Conservation (phyloP, 495 filamentous ascomycete genomes). For the Haplographium delicatum region DNA sequence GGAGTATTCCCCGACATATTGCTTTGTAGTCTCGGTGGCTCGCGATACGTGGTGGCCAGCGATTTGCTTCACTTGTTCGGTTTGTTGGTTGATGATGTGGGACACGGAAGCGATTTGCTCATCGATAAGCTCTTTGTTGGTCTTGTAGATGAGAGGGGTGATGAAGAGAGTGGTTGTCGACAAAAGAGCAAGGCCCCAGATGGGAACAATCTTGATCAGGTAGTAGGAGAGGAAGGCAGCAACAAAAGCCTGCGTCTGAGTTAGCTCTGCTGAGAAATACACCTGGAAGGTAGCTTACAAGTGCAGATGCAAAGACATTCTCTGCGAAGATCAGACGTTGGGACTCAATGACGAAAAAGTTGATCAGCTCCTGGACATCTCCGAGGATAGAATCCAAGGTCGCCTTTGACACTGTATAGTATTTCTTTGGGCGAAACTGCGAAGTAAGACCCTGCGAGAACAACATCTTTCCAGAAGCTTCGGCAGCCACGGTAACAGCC, state of each 20-base stretch:
- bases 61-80: conserved; percentile 70
- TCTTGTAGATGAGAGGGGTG: conserved; percentile 82
- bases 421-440: conserved; percentile 82
- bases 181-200: conserved; percentile 87
- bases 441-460: conserved; percentile 75
- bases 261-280: conserved; percentile 18
- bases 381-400: conserved; percentile 74
- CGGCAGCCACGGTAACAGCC: conserved; percentile 65
- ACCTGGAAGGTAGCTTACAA: conserved; percentile 53
- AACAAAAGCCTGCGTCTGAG: conserved; percentile 57
- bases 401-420: conserved; percentile 86
- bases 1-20: conserved; percentile 78
- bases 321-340: conserved; percentile 94
- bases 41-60: conserved; percentile 76
- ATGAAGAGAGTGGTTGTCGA: conserved; percentile 73
- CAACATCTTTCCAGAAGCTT: conserved; percentile 69
- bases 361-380: conserved; percentile 85
- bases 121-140: conserved; percentile 93
- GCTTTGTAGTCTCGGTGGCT: conserved; percentile 69
- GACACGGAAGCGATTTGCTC: conserved; percentile 66
- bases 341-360: conserved; percentile 96
- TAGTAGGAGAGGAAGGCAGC: conserved; percentile 84
- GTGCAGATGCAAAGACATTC: conserved; percentile 75
- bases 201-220: conserved; percentile 86
- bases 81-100: conserved; percentile 73